These are phyloP conservation scores for Annulohypoxylon maeteangense DNA, from an alignment of 495 filamentous ascomycete genomes.

Conservation along the genomic window DNA sequence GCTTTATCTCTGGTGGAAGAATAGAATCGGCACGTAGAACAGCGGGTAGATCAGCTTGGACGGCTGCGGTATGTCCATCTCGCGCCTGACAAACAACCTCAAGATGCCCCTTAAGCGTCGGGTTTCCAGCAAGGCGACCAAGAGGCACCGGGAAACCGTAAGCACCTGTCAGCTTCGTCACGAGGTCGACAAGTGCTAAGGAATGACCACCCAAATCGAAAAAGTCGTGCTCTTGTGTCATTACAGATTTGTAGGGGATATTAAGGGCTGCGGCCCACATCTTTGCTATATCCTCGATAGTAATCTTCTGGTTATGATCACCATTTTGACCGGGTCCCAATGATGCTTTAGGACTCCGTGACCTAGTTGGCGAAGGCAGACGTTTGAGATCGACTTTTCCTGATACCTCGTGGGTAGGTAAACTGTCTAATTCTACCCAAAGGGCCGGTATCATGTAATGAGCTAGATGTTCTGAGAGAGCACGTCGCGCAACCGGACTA, in stretches of 20 bases:
- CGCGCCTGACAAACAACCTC: slow-evolving; percentile 66
- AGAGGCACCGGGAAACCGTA: slow-evolving; percentile 73
- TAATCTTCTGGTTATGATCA: slow-evolving; percentile 59
- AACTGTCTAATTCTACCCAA: slow-evolving; percentile 69
- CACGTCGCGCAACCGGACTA: slow-evolving; percentile 66
- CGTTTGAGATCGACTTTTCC: slow-evolving; percentile 73
- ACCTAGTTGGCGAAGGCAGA: slow-evolving; percentile 62
- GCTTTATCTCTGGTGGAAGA: slow-evolving; percentile 67
- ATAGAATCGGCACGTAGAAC: slow-evolving; percentile 68
- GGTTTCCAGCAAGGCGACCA: slow-evolving; percentile 68
- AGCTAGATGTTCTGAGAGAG: slow-evolving; percentile 66
- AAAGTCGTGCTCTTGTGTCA: slow-evolving; percentile 69
- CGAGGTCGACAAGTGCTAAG: slow-evolving; percentile 72
- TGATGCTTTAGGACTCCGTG: slow-evolving; percentile 48
- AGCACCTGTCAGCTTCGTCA: slow-evolving; percentile 64
- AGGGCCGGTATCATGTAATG: slow-evolving; percentile 77
- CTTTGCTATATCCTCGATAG: slow-evolving; percentile 64
- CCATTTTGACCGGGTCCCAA: slow-evolving; percentile 46
- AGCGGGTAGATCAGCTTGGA: slow-evolving; percentile 72
- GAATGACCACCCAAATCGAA: slow-evolving; percentile 78
- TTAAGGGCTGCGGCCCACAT: slow-evolving; percentile 71
- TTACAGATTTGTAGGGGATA: slow-evolving; percentile 61
- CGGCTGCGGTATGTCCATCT: slow-evolving; percentile 72
- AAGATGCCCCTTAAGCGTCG: slow-evolving; percentile 70
- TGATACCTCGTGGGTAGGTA: slow-evolving; percentile 73